phyloP scores from a whole-genome alignment of 352 stramenopile genomes.

The Phytophthora sansomeana region DNA sequence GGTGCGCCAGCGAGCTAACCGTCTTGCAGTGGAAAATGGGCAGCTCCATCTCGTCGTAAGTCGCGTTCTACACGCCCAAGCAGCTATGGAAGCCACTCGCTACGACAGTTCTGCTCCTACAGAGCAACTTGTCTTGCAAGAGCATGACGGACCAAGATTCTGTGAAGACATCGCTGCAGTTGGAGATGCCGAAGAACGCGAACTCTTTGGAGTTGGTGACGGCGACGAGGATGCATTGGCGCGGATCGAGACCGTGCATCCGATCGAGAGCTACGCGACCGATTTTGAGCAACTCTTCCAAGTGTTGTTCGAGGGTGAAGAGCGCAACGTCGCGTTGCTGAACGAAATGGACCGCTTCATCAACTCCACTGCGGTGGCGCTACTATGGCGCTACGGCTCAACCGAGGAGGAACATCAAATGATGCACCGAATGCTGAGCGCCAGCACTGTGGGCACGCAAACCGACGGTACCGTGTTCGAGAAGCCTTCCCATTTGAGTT shows the following conservation, averaged over 20 bases:
- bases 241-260: constrained; percentile 48
- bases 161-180: constrained; percentile 44
- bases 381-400: constrained; percentile 76
- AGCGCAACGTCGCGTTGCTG: constrained; percentile 46
- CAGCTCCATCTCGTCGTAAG: constrained; percentile 54
- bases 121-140: constrained; percentile 13
- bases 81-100: constrained; percentile 33
- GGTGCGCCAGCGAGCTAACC: constrained; percentile 56
- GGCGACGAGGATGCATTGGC: constrained; percentile 47
- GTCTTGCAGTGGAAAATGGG: constrained; percentile 59
- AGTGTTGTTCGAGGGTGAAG: constrained; percentile 49
- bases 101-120: constrained; percentile 27
- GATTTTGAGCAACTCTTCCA: constrained; percentile 72
- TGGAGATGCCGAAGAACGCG: constrained; percentile 52
- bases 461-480: constrained; percentile 29
- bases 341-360: constrained; percentile 77
- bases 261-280: constrained; percentile 59
- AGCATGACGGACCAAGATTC: constrained; percentile 26
- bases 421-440: constrained; percentile 66
- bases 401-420: constrained; percentile 54
- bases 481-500: constrained; percentile 15
- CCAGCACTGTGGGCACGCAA: constrained; percentile 47
- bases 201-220: constrained; percentile 50
- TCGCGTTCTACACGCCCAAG: constrained; percentile 42
- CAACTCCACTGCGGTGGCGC: constrained; percentile 66